These are phyloP conservation scores for Backusella tuberculispora DNA, from an alignment of 192 early-diverging fungal species.

Conservation along the genomic window DNA sequence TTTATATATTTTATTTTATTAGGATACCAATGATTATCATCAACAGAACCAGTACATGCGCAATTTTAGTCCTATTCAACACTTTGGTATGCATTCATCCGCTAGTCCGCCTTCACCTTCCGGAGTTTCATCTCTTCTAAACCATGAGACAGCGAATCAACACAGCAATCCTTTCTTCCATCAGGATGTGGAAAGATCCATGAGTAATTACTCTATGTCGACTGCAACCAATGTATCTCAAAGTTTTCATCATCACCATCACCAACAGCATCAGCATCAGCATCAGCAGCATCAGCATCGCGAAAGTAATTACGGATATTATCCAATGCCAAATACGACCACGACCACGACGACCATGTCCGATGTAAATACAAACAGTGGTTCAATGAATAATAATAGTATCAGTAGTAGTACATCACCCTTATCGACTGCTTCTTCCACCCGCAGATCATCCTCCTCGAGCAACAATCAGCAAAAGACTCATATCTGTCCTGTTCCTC, in stretches of 20 bases:
- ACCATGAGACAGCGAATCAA: neutral
- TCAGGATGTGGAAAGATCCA: slow-evolving; percentile 4
- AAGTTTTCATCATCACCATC: neutral
- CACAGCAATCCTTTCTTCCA: neutral
- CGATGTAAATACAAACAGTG: neutral
- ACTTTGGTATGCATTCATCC: slow-evolving; percentile 10
- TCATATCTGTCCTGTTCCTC: slow-evolving; percentile 32
- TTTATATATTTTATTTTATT: slow-evolving; percentile 26
- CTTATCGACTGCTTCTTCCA: neutral
- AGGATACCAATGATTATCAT: slow-evolving; percentile 18
- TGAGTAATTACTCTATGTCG: neutral
- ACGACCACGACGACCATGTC: neutral
- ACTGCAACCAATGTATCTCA: neutral
- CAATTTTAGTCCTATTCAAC: slow-evolving; percentile 12
- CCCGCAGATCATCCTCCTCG: neutral
- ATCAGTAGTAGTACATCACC: neutral
- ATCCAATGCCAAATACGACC: neutral
- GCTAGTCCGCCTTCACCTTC: slow-evolving; percentile 16
- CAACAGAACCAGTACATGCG: slow-evolving; percentile 21
- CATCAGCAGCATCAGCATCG: neutral
- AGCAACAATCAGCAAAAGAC: slow-evolving; percentile 30
- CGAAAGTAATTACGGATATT: neutral
- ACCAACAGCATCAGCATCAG: neutral
- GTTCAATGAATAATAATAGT: neutral
- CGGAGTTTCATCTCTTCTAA: slow-evolving; percentile 1